phyloP scores from a whole-genome alignment of 1,139 yeast genomes.

The Saccharomyces hybrid region DNA sequence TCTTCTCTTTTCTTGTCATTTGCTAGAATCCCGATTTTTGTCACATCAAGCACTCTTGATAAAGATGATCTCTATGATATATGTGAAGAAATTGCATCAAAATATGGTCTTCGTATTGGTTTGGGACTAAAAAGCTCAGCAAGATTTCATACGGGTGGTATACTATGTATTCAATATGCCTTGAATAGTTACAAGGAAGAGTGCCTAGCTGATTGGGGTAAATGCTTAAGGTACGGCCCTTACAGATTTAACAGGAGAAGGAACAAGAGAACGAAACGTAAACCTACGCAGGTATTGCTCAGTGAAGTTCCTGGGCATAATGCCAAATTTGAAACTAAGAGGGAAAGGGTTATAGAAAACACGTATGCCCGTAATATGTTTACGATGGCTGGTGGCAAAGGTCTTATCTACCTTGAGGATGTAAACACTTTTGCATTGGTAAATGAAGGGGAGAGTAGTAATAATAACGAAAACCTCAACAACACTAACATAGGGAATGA shows the following conservation, averaged over 20 bases:
- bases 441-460: conserved; percentile 5
- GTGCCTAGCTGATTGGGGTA: conserved; percentile 25
- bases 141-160: conserved; percentile 21
- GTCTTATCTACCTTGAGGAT: conserved; percentile 23
- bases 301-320: conserved; percentile 11
- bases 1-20: conserved; percentile 18
- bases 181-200: conserved; percentile 15
- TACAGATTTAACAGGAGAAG: conserved; percentile 13
- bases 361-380: conserved; percentile 21
- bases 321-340: conserved; percentile 16
- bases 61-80: conserved; percentile 27
- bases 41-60: conserved; percentile 27
- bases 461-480: background rate
- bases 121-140: conserved; percentile 21
- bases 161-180: conserved; percentile 16
- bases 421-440: conserved; percentile 6
- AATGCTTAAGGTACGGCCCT: conserved; percentile 21
- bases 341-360: conserved; percentile 16
- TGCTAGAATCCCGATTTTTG: conserved; percentile 25
- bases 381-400: conserved; percentile 13
- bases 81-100: conserved; percentile 21
- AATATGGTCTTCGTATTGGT: conserved; percentile 24
- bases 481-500: background rate
- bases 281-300: conserved; percentile 17
- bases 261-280: conserved; percentile 17